phyloP scores from a whole-genome alignment of 257 asterid genomes.

The Solanum habrochaites region DNA sequence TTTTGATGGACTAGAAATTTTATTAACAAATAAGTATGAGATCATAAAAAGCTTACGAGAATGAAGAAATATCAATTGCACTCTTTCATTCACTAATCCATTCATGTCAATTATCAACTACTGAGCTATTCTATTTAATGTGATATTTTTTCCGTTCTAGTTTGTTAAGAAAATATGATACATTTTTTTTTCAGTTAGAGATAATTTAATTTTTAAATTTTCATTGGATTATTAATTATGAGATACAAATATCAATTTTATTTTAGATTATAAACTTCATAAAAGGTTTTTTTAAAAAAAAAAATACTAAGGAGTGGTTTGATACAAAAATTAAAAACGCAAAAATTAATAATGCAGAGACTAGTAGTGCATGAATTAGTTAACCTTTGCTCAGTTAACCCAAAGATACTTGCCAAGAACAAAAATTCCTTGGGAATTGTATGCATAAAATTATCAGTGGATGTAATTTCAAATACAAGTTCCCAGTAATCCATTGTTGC shows the following conservation, averaged over 20 bases:
- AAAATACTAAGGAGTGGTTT: too few relatives aligned
- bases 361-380: too few relatives aligned
- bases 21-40: neutral
- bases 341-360: too few relatives aligned
- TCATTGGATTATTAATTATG: too few relatives aligned
- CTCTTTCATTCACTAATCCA: neutral
- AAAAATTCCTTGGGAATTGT: neutral
- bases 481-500: neutral
- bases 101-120: too few relatives aligned
- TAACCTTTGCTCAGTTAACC: neutral
- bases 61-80: neutral
- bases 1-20: neutral
- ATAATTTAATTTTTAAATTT: too few relatives aligned
- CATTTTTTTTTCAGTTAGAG: too few relatives aligned
- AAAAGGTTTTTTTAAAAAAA: too few relatives aligned
- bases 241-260: too few relatives aligned
- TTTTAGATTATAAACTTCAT: too few relatives aligned
- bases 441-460: neutral
- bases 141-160: neutral
- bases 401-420: neutral
- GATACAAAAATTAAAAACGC: too few relatives aligned
- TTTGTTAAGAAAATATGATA: neutral
- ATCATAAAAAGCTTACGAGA: neutral
- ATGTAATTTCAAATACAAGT: neutral
- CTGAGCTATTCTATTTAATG: neutral